Evolutionary conservation across 2,329 filamentous ascomycete species (phyloP).

Genomic region (Calonectria honghensis): DNA sequence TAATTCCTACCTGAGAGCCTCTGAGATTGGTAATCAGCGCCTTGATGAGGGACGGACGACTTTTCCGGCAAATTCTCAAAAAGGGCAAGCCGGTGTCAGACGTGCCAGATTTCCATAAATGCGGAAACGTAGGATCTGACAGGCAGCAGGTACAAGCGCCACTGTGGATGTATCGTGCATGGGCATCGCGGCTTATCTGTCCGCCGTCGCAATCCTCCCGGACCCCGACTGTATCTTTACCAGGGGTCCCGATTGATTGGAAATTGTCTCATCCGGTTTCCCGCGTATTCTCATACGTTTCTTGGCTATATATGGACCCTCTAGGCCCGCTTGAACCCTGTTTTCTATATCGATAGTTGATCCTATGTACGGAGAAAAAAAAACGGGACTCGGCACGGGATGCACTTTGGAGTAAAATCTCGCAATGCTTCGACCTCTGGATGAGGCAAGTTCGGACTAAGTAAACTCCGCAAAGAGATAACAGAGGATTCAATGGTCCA

Average conservation of each 20-base stretch:
- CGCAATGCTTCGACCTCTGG: not conserved
- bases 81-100: not conserved
- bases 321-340: not conserved
- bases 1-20: not conserved
- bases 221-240: not conserved
- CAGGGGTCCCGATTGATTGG: not conserved
- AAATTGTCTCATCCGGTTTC: not conserved
- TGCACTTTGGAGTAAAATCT: not conserved
- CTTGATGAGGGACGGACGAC: not conserved
- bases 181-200: not conserved
- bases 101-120: not conserved
- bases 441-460: not conserved
- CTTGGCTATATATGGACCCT: not conserved
- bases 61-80: not conserved
- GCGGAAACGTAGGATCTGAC: not conserved
- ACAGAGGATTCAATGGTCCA: not conserved
- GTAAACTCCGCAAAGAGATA: not conserved
- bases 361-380: not conserved
- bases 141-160: not conserved
- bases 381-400: not conserved
- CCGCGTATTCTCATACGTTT: not conserved
- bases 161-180: not conserved
- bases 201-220: not conserved
- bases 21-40: not conserved
- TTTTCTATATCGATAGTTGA: not conserved